Conservation (phyloP, 345 rosid species). For the Aurinia saxatilis region DNA sequence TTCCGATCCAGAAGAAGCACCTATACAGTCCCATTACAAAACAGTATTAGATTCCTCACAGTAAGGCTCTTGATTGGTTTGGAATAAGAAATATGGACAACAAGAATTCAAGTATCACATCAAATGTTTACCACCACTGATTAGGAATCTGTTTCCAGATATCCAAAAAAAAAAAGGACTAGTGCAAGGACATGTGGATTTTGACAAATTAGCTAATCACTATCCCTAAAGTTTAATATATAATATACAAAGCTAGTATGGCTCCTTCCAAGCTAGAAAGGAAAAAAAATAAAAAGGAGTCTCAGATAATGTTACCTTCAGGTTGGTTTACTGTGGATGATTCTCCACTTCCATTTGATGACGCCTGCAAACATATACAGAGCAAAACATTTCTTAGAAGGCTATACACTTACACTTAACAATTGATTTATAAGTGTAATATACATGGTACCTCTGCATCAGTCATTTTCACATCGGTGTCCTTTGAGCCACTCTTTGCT, state of each 20-base stretch:
- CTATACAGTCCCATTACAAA: slow-evolving; percentile 20
- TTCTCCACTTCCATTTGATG: slow-evolving; percentile 57
- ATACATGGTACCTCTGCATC: slow-evolving; percentile 59
- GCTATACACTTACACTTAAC: background rate
- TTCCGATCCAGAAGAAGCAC: slow-evolving; percentile 43
- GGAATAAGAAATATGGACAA: background rate
- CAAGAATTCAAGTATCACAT: background rate
- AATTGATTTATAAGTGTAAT: background rate
- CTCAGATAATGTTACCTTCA: slow-evolving; percentile 45
- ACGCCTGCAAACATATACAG: slow-evolving; percentile 39
- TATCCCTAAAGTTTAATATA: background rate
- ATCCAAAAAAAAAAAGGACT: background rate
- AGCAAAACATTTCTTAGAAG: background rate
- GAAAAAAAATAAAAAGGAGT: background rate
- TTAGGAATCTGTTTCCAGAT: background rate
- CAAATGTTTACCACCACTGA: background rate
- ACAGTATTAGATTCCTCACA: background rate
- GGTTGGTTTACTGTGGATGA: slow-evolving; percentile 44
- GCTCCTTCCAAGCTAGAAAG: background rate
- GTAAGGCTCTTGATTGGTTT: background rate
- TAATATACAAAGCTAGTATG: background rate
- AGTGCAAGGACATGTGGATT: background rate
- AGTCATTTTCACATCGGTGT: slow-evolving; percentile 60
- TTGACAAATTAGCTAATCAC: background rate
- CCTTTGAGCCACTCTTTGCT: slow-evolving; percentile 44